Base-by-base conservation (phyloP, 2,329 filamentous ascomycete species). In the Cyphellophora europaea region DNA sequence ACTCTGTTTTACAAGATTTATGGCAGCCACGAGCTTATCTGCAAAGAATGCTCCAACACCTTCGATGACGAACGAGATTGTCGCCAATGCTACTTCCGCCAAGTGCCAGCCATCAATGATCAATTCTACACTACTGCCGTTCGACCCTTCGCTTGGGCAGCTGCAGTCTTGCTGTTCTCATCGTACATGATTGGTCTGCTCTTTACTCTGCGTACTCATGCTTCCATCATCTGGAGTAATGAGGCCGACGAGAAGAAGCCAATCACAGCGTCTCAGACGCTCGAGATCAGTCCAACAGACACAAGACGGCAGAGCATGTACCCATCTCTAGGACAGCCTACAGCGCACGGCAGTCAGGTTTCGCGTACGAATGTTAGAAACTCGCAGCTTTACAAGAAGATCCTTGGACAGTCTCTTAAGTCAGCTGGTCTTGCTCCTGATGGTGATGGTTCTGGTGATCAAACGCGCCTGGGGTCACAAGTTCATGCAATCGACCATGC, bases 1-100 rank as follows among this genome's bases (percentile, higher is more conserved):
- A 98, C 91, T 0, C 65, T 98, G 11, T 98, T 98, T 63, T 98
- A 96, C 61, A 89, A 98, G 54, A 94, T 98, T 44, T 96, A 96
- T 58, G 93, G 91, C 49, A 94, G 87, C 32, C 91, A 98, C 54
- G 87, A 98, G 62, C 73, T 98, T 34, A 91, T 86, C 52, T 98
- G 91, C 53, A 74, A 67, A 43, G 58, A 67, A 38, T 80, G 76
- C 53, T 50, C 76, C 38, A 74, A 72, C 37, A 78, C 72, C 41
- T 62, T 53, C 25, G 50, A 72, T 31, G 70, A 77, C 19, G 56
- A 61, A 28, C 59, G 61, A 40, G 89, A 96, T 55, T 98, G 91
- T 54, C 79, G 84, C 35, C 79, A 88, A 37, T 98, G 91, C 62
- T 96, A 86, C 62, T 98, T 95, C 56, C 84, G 85, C 2, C 91